Conservation (phyloP, 176 grass and related monocot genomes). For the Secale cereale region DNA sequence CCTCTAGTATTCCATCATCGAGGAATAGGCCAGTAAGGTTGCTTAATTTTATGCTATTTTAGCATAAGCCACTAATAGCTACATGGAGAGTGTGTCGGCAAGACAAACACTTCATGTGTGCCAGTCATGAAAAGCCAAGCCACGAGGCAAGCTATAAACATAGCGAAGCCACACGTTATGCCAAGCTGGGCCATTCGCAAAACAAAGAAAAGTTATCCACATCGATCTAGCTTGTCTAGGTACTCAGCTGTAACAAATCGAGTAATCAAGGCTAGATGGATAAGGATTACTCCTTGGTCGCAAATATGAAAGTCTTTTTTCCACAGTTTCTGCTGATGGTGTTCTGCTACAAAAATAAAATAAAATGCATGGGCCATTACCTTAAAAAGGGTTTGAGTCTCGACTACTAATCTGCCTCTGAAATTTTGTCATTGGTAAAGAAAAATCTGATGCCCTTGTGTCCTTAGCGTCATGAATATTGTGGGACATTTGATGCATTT, state of each 20-base stretch:
- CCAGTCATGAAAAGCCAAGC: neutral
- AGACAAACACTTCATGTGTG: neutral
- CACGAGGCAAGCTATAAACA: neutral
- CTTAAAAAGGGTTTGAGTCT: neutral
- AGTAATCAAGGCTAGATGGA: neutral
- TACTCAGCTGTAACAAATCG: neutral
- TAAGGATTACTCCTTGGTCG: neutral
- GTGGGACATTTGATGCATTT: neutral
- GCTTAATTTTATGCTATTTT: neutral
- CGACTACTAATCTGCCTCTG: neutral
- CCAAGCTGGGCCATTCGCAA: neutral
- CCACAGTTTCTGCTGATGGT: neutral
- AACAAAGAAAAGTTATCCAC: neutral
- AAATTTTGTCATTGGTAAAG: neutral
- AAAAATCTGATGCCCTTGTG: neutral
- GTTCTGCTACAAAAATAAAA: neutral
- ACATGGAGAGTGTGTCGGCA: neutral
- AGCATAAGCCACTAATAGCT: neutral
- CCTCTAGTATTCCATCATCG: no score
- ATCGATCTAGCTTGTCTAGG: neutral
- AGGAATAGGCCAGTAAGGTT: neutral
- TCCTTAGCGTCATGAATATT: neutral
- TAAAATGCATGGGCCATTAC: neutral
- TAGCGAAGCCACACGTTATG: neutral
- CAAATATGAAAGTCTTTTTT: neutral